A percentile compares a stretch with the other conserved stretches of the same genome.
Conservation (phyloP, 345 rosid species). For the Nasturtium officinale region DNA sequence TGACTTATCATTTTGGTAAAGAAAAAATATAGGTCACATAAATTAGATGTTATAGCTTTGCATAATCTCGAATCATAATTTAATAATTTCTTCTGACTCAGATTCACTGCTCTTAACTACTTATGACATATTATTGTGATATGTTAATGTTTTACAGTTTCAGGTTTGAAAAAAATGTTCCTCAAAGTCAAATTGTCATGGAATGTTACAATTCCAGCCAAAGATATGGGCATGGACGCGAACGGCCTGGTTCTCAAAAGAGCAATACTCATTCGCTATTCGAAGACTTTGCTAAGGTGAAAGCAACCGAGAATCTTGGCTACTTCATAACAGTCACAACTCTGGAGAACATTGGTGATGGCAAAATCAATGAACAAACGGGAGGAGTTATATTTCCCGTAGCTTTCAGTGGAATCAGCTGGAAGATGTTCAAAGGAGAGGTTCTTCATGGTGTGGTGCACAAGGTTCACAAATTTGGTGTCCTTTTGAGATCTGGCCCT, state of each 20-base stretch:
- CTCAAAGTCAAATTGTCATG: constrained; percentile 65
- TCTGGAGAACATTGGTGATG: constrained; percentile 63
- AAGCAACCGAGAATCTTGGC: constrained; percentile 71
- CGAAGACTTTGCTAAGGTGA: constrained; percentile 57
- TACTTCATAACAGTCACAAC: constrained; percentile 59
- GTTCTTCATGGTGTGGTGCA: constrained; percentile 59
- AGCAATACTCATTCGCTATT: constrained; percentile 57
- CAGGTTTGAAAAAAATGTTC: constrained; percentile 47
- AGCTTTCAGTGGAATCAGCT: constrained; percentile 61
- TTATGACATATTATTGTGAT: no score
- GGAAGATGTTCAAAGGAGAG: constrained; percentile 80
- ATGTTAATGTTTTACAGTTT: not conserved
- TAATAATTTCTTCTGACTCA: no score
- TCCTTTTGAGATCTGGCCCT: constrained; percentile 69
- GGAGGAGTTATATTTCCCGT: constrained; percentile 79
- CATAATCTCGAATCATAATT: no score
- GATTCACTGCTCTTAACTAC: no score
- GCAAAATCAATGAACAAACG: constrained; percentile 54
- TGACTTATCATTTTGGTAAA: no score
- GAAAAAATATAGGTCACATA: no score
- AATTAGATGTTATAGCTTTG: no score
- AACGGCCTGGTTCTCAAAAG: constrained; percentile 64
- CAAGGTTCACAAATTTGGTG: constrained; percentile 73
- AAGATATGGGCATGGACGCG: constrained; percentile 53
- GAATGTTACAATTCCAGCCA: constrained; percentile 66